Conservation (phyloP, 805 yeast species). For the Starmerella roubikii region DNA sequence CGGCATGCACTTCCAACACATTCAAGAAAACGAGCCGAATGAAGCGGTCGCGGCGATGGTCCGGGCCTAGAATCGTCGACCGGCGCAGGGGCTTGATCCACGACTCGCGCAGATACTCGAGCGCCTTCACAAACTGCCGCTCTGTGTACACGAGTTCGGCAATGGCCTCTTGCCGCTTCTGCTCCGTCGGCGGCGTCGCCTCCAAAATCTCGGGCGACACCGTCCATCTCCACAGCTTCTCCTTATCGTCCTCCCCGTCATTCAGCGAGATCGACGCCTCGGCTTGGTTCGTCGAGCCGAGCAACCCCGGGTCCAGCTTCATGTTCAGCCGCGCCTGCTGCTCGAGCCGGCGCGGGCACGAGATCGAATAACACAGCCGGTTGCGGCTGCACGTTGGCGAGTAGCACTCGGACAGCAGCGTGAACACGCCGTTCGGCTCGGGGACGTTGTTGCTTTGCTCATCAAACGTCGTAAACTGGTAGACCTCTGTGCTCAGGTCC, state of each 20-base stretch:
- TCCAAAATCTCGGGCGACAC: constrained; percentile 73
- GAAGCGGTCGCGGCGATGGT: constrained; percentile 77
- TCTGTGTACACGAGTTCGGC: constrained; percentile 90
- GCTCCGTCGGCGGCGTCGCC: constrained; percentile 65
- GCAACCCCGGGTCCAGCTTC: constrained; percentile 76
- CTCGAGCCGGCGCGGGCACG: constrained; percentile 90
- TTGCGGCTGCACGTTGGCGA: constrained; percentile 93
- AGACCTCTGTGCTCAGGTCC: constrained; percentile 76
- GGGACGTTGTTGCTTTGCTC: constrained; percentile 14
- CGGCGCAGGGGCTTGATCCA: constrained; percentile 86
- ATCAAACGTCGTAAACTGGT: constrained; percentile 41
- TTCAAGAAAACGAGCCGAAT: constrained; percentile 85
- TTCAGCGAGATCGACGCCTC: constrained; percentile 24
- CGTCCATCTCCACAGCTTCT: constrained; percentile 80
- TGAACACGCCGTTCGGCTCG: constrained; percentile 77
- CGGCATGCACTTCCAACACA: constrained; percentile 70
- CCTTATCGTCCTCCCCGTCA: constrained; percentile 53
- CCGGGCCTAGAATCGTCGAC: constrained; percentile 77
- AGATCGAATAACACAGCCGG: constrained; percentile 78
- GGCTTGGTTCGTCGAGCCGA: constrained; percentile 41
- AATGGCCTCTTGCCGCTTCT: constrained; percentile 87
- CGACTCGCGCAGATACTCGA: constrained; percentile 83
- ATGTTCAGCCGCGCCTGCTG: constrained; percentile 86
- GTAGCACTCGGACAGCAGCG: constrained; percentile 83
- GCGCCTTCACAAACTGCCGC: constrained; percentile 85